Percentiles rank a stretch among this genome's conserved stretches.
These are phyloP conservation scores for Gautieria morchelliformis DNA, from an alignment of 768 basidiomycete species.

Conservation along the genomic window DNA sequence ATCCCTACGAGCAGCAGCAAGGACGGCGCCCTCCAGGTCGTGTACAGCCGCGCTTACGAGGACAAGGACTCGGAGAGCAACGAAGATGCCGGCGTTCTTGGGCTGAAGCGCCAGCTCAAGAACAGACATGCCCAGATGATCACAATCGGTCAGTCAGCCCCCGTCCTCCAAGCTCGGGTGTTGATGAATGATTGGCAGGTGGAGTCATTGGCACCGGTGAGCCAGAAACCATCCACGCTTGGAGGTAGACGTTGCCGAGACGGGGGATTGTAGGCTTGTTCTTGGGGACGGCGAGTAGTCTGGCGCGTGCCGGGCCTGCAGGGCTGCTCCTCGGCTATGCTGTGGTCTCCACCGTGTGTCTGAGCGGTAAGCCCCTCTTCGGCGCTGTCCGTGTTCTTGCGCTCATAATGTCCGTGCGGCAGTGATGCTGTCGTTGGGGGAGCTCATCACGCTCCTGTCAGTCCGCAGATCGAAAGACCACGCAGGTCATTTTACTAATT, in stretches of 20 bases:
- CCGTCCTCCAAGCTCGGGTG: too few species aligned
- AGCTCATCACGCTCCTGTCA: constrained; percentile 17
- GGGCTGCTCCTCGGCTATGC: constrained; percentile 41
- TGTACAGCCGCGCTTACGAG: too few species aligned
- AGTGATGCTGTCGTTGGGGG: constrained; percentile 28
- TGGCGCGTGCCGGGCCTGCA: constrained; percentile 44
- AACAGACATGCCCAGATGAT: constrained; percentile 79
- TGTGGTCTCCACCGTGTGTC: constrained; percentile 24
- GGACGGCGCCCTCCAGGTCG: too few species aligned
- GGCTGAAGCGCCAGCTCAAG: constrained; percentile 52
- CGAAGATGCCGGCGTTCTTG: too few species aligned
- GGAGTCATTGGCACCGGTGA: constrained; percentile 8
- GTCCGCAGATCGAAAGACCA: background rate
- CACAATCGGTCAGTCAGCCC: too few species aligned
- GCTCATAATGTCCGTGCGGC: constrained; percentile 8
- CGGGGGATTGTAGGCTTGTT: constrained; percentile 26
- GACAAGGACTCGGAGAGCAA: too few species aligned
- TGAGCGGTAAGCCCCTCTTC: constrained; percentile 8
- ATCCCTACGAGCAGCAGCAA: too few species aligned
- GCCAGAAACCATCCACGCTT: background rate
- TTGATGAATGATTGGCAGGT: background rate
- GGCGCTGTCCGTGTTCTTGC: constrained; percentile 10
- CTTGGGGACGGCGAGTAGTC: constrained; percentile 26
- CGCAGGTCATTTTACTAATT: too few species aligned
- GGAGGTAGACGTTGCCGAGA: background rate